Evolutionary conservation across 106 monocot genomes (phyloP).

Genomic region (Hemerocallis citrina): DNA sequence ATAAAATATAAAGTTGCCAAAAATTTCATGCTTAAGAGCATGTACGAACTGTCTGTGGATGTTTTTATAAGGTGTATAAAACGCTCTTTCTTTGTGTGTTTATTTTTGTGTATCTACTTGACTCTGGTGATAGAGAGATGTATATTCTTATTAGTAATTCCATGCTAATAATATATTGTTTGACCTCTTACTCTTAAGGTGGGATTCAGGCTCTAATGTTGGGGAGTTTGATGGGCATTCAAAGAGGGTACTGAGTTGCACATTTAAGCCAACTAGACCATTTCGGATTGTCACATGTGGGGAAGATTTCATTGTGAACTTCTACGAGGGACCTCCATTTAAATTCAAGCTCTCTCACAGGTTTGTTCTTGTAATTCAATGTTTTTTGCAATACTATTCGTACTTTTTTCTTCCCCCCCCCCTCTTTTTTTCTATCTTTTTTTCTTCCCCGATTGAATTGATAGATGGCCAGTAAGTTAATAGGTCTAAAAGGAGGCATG

Average conservation of each 20-base stretch:
- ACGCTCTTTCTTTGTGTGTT: too few relatives aligned
- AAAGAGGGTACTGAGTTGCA: constrained; percentile 25
- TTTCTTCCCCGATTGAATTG: neutral
- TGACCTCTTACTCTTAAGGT: constrained; percentile 8
- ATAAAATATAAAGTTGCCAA: too few relatives aligned
- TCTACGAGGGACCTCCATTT: constrained; percentile 27
- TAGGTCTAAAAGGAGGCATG: neutral
- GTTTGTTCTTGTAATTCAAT: constrained; percentile 2
- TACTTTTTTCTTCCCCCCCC: neutral
- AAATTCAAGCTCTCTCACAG: constrained; percentile 25
- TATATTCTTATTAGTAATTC: neutral
- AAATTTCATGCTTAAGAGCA: too few relatives aligned
- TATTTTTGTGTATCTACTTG: too few relatives aligned
- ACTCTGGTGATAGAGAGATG: neutral
- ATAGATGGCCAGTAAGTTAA: neutral
- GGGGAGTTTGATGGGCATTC: constrained; percentile 31
- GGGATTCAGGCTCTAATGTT: constrained; percentile 24
- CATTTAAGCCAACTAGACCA: constrained; percentile 27
- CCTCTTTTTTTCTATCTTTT: too few relatives aligned
- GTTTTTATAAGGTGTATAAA: too few relatives aligned
- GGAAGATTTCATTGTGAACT: constrained; percentile 30
- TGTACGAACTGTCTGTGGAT: too few relatives aligned
- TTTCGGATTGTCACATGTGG: constrained; percentile 24
- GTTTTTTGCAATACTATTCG: neutral
- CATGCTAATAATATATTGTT: neutral